Percentiles rank a stretch among this genome's conserved stretches.
Conservation (phyloP, 2,329 filamentous ascomycete genomes). For the Beauveria varroae region DNA sequence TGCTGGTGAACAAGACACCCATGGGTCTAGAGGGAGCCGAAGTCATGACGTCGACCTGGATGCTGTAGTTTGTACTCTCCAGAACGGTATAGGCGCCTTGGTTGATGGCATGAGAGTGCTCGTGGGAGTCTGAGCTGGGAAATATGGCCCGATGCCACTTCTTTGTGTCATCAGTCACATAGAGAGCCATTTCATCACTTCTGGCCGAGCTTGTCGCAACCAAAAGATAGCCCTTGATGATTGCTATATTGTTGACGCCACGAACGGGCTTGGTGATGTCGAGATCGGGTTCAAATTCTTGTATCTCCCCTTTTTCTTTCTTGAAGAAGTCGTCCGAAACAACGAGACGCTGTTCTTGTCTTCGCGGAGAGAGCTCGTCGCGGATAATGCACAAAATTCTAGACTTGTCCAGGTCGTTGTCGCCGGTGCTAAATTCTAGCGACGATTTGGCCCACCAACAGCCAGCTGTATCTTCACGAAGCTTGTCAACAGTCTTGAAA, state of each 20-base stretch:
- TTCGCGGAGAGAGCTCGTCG: slow-evolving; percentile 62
- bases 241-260: slow-evolving; percentile 73
- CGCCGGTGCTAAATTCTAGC: slow-evolving; percentile 62
- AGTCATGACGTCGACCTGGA: slow-evolving; percentile 90
- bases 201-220: slow-evolving; percentile 71
- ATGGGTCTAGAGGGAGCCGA: slow-evolving; percentile 58
- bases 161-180: slow-evolving; percentile 74
- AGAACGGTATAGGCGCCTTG: slow-evolving; percentile 89
- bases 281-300: slow-evolving; percentile 69
- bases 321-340: slow-evolving; percentile 81
- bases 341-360: slow-evolving; percentile 68
- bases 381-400: slow-evolving; percentile 75
- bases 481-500: slow-evolving; percentile 61
- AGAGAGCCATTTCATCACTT: slow-evolving; percentile 87
- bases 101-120: slow-evolving; percentile 61
- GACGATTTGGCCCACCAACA: slow-evolving; percentile 86
- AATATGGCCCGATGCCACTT: slow-evolving; percentile 92
- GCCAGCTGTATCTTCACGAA: slow-evolving; percentile 62
- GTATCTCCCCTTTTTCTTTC: slow-evolving; percentile 36
- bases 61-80: slow-evolving; percentile 95
- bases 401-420: slow-evolving; percentile 56
- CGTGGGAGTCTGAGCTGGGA: slow-evolving; percentile 63
- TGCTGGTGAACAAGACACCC: slow-evolving; percentile 89
- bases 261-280: slow-evolving; percentile 65
- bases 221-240: slow-evolving; percentile 80